Percentiles rank a stretch among this genome's conserved stretches.
phyloP scores from a whole-genome alignment of 176 grass and related monocot genomes.

The Chloris gayana region DNA sequence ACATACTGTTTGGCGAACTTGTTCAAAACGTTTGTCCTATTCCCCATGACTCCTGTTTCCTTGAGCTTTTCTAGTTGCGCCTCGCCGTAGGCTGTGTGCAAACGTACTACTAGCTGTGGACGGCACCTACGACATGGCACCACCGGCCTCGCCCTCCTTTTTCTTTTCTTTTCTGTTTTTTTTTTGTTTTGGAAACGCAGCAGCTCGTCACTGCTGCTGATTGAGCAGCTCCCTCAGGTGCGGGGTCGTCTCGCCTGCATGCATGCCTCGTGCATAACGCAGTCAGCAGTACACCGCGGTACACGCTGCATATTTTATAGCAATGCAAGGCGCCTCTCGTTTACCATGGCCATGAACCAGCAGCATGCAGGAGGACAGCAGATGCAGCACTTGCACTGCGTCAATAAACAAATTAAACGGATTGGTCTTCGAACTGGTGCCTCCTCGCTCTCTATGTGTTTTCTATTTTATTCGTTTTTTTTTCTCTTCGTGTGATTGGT shows the following conservation, averaged over 20 bases:
- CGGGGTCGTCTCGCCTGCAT: conserved; percentile 21
- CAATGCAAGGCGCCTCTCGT: neutral
- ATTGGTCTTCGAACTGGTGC: conserved; percentile 5
- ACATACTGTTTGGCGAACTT: neutral
- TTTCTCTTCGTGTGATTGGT: conserved; percentile 28
- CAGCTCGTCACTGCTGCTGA: neutral
- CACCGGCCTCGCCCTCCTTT: neutral
- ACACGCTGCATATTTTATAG: conserved; percentile 23
- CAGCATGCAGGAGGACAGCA: conserved; percentile 1
- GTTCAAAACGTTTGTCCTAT: neutral
- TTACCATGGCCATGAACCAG: conserved; percentile 27
- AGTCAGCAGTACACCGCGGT: conserved; percentile 2
- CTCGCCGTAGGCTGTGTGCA: neutral
- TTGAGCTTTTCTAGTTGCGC: neutral
- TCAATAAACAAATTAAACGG: conserved; percentile 13
- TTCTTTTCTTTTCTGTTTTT: too few relatives aligned
- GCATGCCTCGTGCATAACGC: conserved; percentile 47
- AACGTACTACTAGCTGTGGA: neutral
- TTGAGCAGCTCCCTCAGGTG: conserved; percentile 30
- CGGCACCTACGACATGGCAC: neutral
- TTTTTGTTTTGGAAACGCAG: too few relatives aligned
- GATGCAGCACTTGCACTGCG: neutral
- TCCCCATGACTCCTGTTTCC: conserved; percentile 1
- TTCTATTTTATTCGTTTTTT: neutral
- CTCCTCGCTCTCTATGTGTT: neutral